These are phyloP conservation scores for Dendrocalamus latiflorus DNA, from an alignment of 202 grass and related monocot species.

Conservation along the genomic window DNA sequence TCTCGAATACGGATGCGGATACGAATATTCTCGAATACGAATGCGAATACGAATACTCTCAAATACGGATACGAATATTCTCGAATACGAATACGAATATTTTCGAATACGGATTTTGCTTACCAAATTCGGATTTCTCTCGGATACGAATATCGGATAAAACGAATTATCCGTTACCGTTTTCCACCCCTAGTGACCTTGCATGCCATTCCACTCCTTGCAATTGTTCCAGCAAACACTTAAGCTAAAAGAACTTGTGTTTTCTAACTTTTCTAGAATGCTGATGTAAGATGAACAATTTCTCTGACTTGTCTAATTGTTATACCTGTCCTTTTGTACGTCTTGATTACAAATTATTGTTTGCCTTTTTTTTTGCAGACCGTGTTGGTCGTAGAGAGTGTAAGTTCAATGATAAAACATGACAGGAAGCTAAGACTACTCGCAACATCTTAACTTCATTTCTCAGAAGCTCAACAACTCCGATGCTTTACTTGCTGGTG, in stretches of 20 bases:
- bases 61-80: too few relatives aligned
- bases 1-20: too few relatives aligned
- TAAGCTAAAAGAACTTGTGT: background rate
- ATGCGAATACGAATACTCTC: too few relatives aligned
- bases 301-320: background rate
- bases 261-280: background rate
- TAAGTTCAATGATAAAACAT: conserved; percentile 89
- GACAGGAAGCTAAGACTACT: conserved; percentile 73
- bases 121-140: too few relatives aligned
- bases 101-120: too few relatives aligned
- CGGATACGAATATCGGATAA: too few relatives aligned
- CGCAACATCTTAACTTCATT: conserved; percentile 31
- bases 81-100: too few relatives aligned
- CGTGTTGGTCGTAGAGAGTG: conserved; percentile 74
- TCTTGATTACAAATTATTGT: conserved; percentile 3
- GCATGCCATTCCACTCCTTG: background rate
- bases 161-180: too few relatives aligned
- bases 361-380: conserved; percentile 54
- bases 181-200: background rate
- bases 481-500: background rate
- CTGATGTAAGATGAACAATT: background rate
- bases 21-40: too few relatives aligned
- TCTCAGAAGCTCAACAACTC: background rate
- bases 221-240: background rate
- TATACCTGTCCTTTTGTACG: background rate